Evolutionary conservation across 1,139 yeast species (phyloP).

Genomic region (Nadsonia commutata): DNA sequence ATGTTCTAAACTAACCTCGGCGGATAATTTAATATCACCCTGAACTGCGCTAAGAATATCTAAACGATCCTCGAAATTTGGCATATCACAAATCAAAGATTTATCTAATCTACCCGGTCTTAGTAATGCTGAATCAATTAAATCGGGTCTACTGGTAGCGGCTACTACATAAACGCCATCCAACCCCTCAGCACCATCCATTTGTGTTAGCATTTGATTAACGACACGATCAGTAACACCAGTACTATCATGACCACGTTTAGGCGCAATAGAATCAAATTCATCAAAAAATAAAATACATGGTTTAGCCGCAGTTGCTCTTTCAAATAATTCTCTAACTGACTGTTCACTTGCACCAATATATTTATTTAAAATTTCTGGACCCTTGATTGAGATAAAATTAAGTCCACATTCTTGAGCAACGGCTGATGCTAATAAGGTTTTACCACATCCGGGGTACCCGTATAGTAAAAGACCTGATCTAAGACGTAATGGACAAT

Average conservation of each 20-base stretch:
- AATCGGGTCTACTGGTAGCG: conserved; percentile 89
- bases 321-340: conserved; percentile 80
- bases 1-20: conserved; percentile 37
- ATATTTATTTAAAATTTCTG: conserved; percentile 87
- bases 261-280: conserved; percentile 94
- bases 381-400: conserved; percentile 89
- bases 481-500: conserved; percentile 72
- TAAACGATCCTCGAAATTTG: conserved; percentile 50
- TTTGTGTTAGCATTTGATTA: conserved; percentile 90
- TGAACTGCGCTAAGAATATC: conserved; percentile 59
- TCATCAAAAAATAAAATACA: conserved; percentile 92
- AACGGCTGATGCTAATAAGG: conserved; percentile 82
- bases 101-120: conserved; percentile 96
- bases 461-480: conserved; percentile 88
- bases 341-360: conserved; percentile 97
- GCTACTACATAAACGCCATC: conserved; percentile 96
- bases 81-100: conserved; percentile 81
- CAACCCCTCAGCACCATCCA: conserved; percentile 98
- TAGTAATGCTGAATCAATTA: conserved; percentile 84
- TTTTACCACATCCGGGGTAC: conserved; percentile 96
- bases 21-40: conserved; percentile 22
- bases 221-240: conserved; percentile 98
- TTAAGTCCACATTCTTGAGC: conserved; percentile 91
- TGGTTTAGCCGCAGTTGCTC: conserved; percentile 91
- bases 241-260: conserved; percentile 94